Evolutionary conservation across 345 rosid species (phyloP), one percentile per base, ranked within the genome.

Genomic region (Arabidopsis arenosa): DNA sequence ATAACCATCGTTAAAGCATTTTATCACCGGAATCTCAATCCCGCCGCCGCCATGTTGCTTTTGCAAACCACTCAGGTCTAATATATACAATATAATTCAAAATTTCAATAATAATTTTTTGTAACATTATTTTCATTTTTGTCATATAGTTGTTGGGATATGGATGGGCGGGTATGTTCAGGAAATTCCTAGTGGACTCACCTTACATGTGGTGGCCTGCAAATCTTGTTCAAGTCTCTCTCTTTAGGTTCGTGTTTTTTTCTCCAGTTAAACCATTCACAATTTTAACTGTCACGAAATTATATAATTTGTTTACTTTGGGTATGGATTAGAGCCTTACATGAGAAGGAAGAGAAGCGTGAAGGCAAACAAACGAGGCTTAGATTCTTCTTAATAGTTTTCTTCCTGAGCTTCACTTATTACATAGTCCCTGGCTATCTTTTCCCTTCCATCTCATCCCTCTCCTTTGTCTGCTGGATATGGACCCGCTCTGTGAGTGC

Each of bases 131-230:
- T 35, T 36, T 54, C 10, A 7, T 36, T 65, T 11, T 44, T 13
- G 1, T 57, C 35, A 37, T 28, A 58, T 80, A 87, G 92, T 51
- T 88, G 74, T 65, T 86, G 32, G 88, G 88, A 9, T 86, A 84
- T 40, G 91, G 91, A 11, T 84, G 87, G 85, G 88, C 87, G 11
- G 87, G 89, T 17, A 36, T 87, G 64, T 87, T 84, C 85, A 82
- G 87, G 18, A 83, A 73, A 45, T 71, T 64, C 64, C 74, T 87
- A 1, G 89, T 87, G 23, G 89, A 87, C 44, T 82, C 83, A 36
- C 87, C 86, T 5, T 80, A 82, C 81, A 84, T 87, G 87, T 85
- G 91, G 87, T 87, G 88, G 89, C 91, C 91, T 30, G 48, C 78
- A 23, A 82, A 80, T 78, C 81, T 87, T 39, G 84, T 79, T 36